phyloP scores from a whole-genome alignment of 1,284 basidiomycete genomes.

The Rhodotorula sp. region DNA sequence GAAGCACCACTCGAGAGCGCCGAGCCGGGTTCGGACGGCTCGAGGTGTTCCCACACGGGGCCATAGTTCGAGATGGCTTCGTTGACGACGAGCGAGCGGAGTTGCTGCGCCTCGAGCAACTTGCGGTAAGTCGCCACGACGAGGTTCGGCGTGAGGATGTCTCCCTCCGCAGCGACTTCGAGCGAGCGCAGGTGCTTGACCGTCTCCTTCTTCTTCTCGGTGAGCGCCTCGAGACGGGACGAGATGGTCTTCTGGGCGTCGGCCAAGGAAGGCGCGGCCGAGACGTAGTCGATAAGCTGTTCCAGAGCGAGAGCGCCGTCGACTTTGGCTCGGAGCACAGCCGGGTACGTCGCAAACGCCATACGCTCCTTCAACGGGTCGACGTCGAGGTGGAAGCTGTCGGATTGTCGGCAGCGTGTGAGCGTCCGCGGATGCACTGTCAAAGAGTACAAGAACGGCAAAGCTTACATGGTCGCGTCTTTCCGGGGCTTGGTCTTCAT shows the following conservation, averaged over 20 bases:
- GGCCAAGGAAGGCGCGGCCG: constrained; percentile 11
- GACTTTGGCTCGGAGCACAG: constrained; percentile 55
- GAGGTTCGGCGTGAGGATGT: constrained; percentile 53
- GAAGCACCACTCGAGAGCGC: constrained; percentile 57
- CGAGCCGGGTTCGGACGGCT: constrained; percentile 8
- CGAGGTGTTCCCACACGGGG: constrained; percentile 29
- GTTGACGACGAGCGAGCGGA: constrained; percentile 58
- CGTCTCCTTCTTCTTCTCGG: constrained; percentile 1
- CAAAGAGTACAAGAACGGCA: background rate
- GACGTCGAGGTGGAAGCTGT: constrained; percentile 62
- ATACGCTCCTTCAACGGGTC: constrained; percentile 60
- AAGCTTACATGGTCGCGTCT: constrained; percentile 3
- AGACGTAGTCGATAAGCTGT: constrained; percentile 52
- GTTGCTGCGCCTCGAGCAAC: background rate
- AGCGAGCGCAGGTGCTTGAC: background rate
- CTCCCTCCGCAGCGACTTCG: constrained; percentile 5
- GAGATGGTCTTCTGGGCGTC: constrained; percentile 1
- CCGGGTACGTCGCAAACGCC: constrained; percentile 36
- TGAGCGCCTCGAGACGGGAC: constrained; percentile 7
- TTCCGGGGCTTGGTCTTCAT: constrained; percentile 54
- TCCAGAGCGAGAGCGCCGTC: constrained; percentile 59
- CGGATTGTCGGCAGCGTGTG: constrained; percentile 45
- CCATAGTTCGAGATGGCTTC: constrained; percentile 62
- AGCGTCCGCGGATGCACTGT: background rate
- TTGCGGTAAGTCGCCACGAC: constrained; percentile 58